Evolutionary conservation across 1,284 basidiomycete species (phyloP), one percentile per base, ranked within the genome.

Genomic region (Retiboletus flavoniger): DNA sequence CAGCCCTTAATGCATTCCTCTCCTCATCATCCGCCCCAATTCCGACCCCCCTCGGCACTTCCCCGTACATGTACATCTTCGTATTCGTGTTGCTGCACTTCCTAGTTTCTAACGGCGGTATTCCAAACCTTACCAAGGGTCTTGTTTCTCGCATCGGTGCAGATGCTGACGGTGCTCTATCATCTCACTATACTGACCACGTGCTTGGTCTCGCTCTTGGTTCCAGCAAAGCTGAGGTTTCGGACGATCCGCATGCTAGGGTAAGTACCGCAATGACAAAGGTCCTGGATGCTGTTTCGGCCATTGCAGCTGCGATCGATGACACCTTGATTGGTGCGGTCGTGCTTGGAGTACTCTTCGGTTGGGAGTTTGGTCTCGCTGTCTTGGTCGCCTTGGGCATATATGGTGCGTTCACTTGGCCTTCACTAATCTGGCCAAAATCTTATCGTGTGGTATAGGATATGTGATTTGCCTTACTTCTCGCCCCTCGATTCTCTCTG

Each of bases 131-230:
- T 47, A 81, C 81, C 38, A 85, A 89, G 70, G 84, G 76, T 41
- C 75, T 91, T 13, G 89, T 91, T 89, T 81, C 86, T 11, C 91
- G 93, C 3, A 87, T 95, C 28, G 89, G 93, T 83, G 91, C 93
- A 73, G 91, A 86, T 68, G 92, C 88, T 0, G 87, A 90, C 64
- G 73, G 85, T 63, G 81, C 81, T 80, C 90, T 95, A 84, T 88
- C 87, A 0, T 81, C 86, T 62, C 75, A 92, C 53, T 86, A 87
- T 5, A 90, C 89, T 69, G 83, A 91, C 56, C 91, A 92, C 62
- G 71, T 93, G 10, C 77, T 94, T 14, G 89, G 89, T 58, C 81
- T 96, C 21, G 90, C 88, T 9, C 85, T 95, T 61, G 82, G 87
- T n/a, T 95, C 59, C 9, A 53, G 42, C 10, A 53, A 57, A 35